Evolutionary conservation across 2,329 filamentous ascomycete genomes (phyloP), one percentile per base, ranked within the genome.

Genomic region (Chalaropsis ovoidea): DNA sequence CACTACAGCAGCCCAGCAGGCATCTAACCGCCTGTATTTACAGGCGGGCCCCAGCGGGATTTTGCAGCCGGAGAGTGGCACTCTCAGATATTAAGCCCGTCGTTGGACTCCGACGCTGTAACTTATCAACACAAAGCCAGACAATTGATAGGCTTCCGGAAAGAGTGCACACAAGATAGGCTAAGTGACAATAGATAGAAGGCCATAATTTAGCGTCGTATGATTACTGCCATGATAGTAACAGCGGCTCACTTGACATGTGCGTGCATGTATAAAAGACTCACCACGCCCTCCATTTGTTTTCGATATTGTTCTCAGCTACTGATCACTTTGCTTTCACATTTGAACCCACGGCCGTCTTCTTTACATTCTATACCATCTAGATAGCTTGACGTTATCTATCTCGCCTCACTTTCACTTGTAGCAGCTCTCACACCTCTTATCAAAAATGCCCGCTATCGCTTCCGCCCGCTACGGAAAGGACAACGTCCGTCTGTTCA

Each of bases 401-500:
- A n/a, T 13, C 17, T 58, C 35, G 3, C 3, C 31, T 35, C 31
- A 3, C 31, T 35, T 10, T 24, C 19, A 24, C 24, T 11, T 49
- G 19, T 49, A 49, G 8, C 22, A 49, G 8, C n/a, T 17, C 13
- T n/a, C 19, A 22, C 41, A 24, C 35, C 35, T 17, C 17, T 45
- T 43, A 41, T 27, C 61, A 52, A 69, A 74, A 61, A 86, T 86
- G 82, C 76, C 83, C 69, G 74, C 75, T 70, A 76, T 86, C 68
- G 79, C 82, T 68, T 78, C 83, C 72, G 88, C 89, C 71, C 85
- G 86, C 74, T 93, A 92, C 75, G 89, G 89, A 79, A 93, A 99
- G 85, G 94, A 97, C 84, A 97, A 99, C 79, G 88, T 99, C 82
- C 92, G 94, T 73, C 85, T 99, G 72, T 95, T 88, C 85, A 99